These are phyloP conservation scores for Botryotinia narcissicola DNA, from an alignment of 2,329 filamentous ascomycete species.

Conservation along the genomic window DNA sequence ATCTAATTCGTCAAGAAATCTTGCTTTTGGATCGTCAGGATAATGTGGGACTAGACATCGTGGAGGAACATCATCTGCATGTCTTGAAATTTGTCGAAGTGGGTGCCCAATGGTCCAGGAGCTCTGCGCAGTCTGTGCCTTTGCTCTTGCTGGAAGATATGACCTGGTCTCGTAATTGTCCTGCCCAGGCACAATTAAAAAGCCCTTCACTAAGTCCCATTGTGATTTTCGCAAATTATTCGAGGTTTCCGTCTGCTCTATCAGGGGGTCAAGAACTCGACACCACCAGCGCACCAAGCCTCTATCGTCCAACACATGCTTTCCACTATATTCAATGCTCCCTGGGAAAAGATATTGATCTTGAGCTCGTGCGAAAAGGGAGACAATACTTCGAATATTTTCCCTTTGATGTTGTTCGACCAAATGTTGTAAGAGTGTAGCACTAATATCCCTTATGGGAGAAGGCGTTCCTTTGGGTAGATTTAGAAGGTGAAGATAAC, in stretches of 20 bases:
- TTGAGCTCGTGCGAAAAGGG: slow-evolving; percentile 88
- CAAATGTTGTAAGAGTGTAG: slow-evolving; percentile 73
- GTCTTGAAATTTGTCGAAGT: slow-evolving; percentile 63
- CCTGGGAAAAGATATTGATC: slow-evolving; percentile 93
- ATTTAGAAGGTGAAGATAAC: slow-evolving; percentile 69
- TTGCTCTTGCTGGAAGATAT: slow-evolving; percentile 62
- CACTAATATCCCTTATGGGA: slow-evolving; percentile 70
- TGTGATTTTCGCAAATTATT: slow-evolving; percentile 17
- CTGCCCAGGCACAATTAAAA: slow-evolving; percentile 83
- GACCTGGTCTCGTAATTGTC: slow-evolving; percentile 77
- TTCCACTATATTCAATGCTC: slow-evolving; percentile 77
- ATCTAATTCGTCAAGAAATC: slow-evolving; percentile 85
- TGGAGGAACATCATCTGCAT: slow-evolving; percentile 66
- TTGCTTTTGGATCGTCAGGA: slow-evolving; percentile 91
- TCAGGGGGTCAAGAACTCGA: slow-evolving; percentile 73
- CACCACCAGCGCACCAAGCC: slow-evolving; percentile 97
- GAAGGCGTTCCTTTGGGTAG: slow-evolving; percentile 63
- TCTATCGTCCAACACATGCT: slow-evolving; percentile 89
- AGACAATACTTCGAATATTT: slow-evolving; percentile 71
- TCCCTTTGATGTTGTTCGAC: slow-evolving; percentile 63
- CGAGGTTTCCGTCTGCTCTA: slow-evolving; percentile 37
- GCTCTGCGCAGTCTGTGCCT: slow-evolving; percentile 17
- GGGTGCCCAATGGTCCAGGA: slow-evolving; percentile 69
- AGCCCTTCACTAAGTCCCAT: slow-evolving; percentile 62
- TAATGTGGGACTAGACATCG: slow-evolving; percentile 86